Conservation (phyloP, 2,329 filamentous ascomycete genomes). For the Fusarium graminum region DNA sequence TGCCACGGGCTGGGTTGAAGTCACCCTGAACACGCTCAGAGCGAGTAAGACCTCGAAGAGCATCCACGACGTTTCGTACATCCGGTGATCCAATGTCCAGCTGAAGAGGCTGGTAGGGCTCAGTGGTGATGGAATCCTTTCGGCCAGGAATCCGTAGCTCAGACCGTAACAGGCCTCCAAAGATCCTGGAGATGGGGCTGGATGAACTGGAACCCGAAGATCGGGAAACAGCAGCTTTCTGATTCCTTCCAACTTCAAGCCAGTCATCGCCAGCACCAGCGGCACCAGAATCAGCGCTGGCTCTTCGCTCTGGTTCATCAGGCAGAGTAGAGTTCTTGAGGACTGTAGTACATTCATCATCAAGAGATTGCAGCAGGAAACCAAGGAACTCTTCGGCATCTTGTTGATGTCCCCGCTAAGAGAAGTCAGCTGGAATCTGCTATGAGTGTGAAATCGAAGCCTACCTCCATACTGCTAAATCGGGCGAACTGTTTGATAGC, state of each 20-base stretch:
- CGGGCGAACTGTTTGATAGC: conserved; percentile 87
- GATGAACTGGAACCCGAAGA: conserved; percentile 81
- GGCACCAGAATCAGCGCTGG: conserved; percentile 47
- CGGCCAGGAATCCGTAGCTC: conserved; percentile 88
- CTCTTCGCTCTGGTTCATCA: conserved; percentile 50
- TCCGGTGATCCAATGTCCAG: conserved; percentile 91
- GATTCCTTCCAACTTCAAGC: conserved; percentile 94
- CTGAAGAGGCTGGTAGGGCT: conserved; percentile 94
- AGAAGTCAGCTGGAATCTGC: conserved; percentile 29
- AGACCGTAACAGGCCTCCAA: conserved; percentile 90
- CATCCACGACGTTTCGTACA: conserved; percentile 92
- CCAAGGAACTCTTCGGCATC: conserved; percentile 98
- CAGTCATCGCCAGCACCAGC: conserved; percentile 68
- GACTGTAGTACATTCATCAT: conserved; percentile 88
- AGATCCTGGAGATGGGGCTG: conserved; percentile 93
- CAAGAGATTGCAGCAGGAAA: conserved; percentile 90
- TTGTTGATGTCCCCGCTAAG: conserved; percentile 90
- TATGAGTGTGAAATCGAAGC: conserved; percentile 50
- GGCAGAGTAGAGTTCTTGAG: conserved; percentile 61
- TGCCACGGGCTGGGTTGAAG: conserved; percentile 82
- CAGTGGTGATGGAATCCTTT: conserved; percentile 90
- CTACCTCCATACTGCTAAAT: conserved; percentile 91
- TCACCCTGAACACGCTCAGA: conserved; percentile 88
- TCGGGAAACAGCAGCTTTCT: conserved; percentile 86
- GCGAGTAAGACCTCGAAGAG: conserved; percentile 84